phyloP scores from a whole-genome alignment of 2,329 filamentous ascomycete genomes.

The Thermothelomyces thermophilus region DNA sequence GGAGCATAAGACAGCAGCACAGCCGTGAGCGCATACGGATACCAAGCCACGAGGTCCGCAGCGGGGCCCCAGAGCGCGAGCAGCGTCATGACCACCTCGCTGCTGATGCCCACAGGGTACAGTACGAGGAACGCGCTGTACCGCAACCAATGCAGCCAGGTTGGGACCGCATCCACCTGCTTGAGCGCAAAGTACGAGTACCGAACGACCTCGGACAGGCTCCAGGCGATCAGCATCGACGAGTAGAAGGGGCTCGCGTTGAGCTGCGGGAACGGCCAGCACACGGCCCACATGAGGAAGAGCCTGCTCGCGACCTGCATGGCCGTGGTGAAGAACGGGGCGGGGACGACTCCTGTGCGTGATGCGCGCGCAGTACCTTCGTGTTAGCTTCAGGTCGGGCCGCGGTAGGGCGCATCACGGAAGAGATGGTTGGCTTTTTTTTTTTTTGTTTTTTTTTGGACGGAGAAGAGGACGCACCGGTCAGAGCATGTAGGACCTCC shows the following conservation, averaged over 20 bases:
- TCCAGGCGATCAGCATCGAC: conserved; percentile 82
- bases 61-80: conserved; percentile 56
- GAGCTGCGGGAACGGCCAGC: conserved; percentile 64
- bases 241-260: conserved; percentile 58
- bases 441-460: too few species aligned
- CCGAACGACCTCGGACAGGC: conserved; percentile 82
- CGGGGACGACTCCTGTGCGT: conserved; percentile 57
- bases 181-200: conserved; percentile 86
- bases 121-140: conserved; percentile 92
- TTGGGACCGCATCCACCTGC: conserved; percentile 54
- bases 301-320: conserved; percentile 88
- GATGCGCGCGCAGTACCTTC: background rate
- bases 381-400: background rate
- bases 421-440: background rate
- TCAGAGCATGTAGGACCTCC: conserved; percentile 74
- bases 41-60: conserved; percentile 36
- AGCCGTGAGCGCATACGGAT: conserved; percentile 54
- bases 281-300: conserved; percentile 82
- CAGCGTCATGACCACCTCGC: conserved; percentile 78
- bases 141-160: conserved; percentile 67
- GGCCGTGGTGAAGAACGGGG: conserved; percentile 74
- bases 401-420: too few species aligned
- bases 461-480: conserved; percentile 54
- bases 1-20: conserved; percentile 74
- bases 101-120: conserved; percentile 85